phyloP scores from a whole-genome alignment of 768 basidiomycete genomes.

The Tricholoma hemisulphureum region DNA sequence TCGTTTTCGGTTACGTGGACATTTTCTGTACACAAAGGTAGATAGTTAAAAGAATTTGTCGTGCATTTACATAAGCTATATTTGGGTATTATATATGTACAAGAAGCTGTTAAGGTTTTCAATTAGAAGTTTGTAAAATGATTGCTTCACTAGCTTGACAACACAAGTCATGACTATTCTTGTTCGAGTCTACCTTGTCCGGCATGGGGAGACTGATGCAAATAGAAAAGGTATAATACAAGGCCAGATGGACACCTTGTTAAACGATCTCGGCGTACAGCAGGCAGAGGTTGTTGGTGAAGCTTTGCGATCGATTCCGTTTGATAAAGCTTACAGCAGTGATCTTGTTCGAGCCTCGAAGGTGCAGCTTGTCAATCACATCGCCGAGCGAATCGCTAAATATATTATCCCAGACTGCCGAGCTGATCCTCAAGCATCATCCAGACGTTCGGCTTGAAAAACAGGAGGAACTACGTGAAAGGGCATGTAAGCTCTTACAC shows the following conservation, averaged over 20 bases:
- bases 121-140: neutral
- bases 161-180: slow-evolving; percentile 24
- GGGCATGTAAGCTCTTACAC: slow-evolving; percentile 41
- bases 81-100: neutral
- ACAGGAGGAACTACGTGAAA: slow-evolving; percentile 56
- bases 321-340: slow-evolving; percentile 65
- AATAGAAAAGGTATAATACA: slow-evolving; percentile 66
- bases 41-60: too few species aligned
- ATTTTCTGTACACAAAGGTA: too few species aligned
- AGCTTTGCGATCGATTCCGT: slow-evolving; percentile 51
- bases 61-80: too few species aligned
- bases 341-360: slow-evolving; percentile 67
- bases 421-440: slow-evolving; percentile 58
- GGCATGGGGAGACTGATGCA: slow-evolving; percentile 78
- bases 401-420: slow-evolving; percentile 55
- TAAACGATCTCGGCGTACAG: slow-evolving; percentile 59
- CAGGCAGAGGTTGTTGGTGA: slow-evolving; percentile 60
- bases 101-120: neutral
- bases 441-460: slow-evolving; percentile 41
- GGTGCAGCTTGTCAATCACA: slow-evolving; percentile 38
- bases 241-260: slow-evolving; percentile 68
- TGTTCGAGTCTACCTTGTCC: slow-evolving; percentile 60
- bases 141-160: neutral
- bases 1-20: slow-evolving; percentile 1
- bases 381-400: neutral